These are phyloP conservation scores for Zopfochytrium polystomum DNA, from an alignment of 371 early-diverging fungal species.

Conservation along the genomic window DNA sequence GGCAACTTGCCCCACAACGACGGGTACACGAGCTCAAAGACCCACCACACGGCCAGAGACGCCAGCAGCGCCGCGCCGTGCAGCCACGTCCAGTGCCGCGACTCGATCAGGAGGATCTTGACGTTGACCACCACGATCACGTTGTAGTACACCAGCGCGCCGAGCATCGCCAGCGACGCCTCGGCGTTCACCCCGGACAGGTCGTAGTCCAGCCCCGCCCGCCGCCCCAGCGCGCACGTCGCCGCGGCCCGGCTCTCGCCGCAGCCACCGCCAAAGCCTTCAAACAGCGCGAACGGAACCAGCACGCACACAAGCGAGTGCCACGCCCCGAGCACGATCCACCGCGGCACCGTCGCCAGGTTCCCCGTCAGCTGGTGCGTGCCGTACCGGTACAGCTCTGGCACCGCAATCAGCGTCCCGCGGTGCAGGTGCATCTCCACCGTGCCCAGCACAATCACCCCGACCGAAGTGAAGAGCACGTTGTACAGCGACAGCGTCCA, in stretches of 20 bases:
- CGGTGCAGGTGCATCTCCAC: conserved; percentile 62
- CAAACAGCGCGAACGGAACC: conserved; percentile 24
- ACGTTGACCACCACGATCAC: conserved; percentile 21
- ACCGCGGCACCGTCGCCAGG: conserved; percentile 17
- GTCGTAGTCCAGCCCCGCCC: conserved; percentile 10
- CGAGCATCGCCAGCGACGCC: conserved; percentile 18
- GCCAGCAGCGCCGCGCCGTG: conserved; percentile 12
- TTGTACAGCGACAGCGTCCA: conserved; percentile 92
- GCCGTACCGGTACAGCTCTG: conserved; percentile 37
- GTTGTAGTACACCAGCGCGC: conserved; percentile 24
- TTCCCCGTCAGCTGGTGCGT: conserved; percentile 27
- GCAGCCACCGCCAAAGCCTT: conserved; percentile 12
- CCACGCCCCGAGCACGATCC: conserved; percentile 27
- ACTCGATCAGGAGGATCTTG: conserved; percentile 26
- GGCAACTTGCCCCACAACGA: background rate
- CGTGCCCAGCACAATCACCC: conserved; percentile 85
- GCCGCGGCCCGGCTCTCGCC: background rate
- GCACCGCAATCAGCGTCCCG: conserved; percentile 31
- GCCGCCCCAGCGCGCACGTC: background rate
- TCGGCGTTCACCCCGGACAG: conserved; percentile 18
- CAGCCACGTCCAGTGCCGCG: conserved; percentile 12
- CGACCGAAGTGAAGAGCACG: conserved; percentile 84
- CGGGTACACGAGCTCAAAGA: background rate
- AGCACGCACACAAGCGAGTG: conserved; percentile 28
- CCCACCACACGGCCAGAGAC: background rate